A percentile compares a stretch with the other conserved stretches of the same genome.
phyloP scores from a whole-genome alignment of 2,329 filamentous ascomycete species.

The Madurella fahalii region DNA sequence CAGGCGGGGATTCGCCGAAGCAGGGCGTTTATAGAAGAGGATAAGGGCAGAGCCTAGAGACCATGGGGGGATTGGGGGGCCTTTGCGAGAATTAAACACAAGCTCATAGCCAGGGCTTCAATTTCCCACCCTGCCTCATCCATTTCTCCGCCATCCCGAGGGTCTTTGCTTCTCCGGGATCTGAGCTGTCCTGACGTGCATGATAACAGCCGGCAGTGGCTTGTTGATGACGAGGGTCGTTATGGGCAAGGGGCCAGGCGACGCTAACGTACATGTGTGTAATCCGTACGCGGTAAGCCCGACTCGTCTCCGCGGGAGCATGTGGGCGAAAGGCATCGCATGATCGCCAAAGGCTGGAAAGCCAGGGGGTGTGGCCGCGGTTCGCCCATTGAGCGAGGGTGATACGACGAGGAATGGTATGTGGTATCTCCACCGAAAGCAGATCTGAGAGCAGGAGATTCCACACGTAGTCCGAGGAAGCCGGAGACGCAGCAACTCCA shows the following conservation, averaged over 20 bases:
- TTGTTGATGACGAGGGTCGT: conserved; percentile 7
- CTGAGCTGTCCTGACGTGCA: not conserved
- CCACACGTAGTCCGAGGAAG: conserved; percentile 4
- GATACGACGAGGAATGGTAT: not conserved
- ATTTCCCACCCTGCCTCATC: not conserved
- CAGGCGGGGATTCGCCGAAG: no score
- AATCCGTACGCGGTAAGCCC: not conserved
- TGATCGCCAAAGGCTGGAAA: not conserved
- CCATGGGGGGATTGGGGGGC: not conserved
- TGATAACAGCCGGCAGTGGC: conserved; percentile 8
- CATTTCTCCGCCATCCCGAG: conserved; percentile 1
- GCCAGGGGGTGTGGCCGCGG: not conserved
- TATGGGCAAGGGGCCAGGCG: not conserved
- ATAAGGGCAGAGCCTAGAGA: not conserved
- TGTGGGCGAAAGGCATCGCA: not conserved
- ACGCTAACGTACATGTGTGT: not conserved
- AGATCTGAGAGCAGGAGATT: no score
- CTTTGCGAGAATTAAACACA: not conserved
- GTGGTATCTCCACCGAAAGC: not conserved
- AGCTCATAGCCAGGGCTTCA: not conserved
- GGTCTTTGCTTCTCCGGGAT: conserved; percentile 13
- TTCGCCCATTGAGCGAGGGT: not conserved
- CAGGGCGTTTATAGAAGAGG: not conserved
- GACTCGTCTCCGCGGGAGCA: not conserved
- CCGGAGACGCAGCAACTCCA: conserved; percentile 4